Base-by-base conservation (phyloP, 495 filamentous ascomycete genomes). In the Aspergillus cavernicola region DNA sequence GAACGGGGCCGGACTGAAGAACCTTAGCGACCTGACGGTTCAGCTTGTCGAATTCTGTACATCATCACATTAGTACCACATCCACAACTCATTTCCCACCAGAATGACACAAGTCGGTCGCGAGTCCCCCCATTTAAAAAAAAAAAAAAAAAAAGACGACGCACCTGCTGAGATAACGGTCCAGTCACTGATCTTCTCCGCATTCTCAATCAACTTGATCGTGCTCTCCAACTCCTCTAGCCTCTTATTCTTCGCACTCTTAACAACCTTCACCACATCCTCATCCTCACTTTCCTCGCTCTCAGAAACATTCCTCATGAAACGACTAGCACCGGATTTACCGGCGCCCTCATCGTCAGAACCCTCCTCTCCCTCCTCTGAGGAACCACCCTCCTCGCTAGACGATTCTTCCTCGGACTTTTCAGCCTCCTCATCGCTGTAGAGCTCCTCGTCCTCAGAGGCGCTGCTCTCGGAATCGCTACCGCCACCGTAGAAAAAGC, bases 241-340 rank as follows among this genome's bases (percentile, higher is more conserved):
- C 35, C 93, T 81, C 80, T 99, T 99, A 72, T 97, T 92, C 75
- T 97, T 97, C 46, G 90, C 92, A 69, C 91, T 96, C 82, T 96
- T 97, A 50, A 91, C 85, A 53, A 95, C 74, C 46, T 88, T 92
- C 47, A 84, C 83, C 52, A 82, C 80, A 38, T 89, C 89, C 53
- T 95, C 92, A 52, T 89, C 88, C 60, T 88, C 87, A 59, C 85
- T 88, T 48, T 89, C 87, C 58, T 95, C 90, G 61, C 86, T 90
- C 26, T 90, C 88, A 18, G 79, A 81, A 8, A 74, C 80, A 67
- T 87, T 85, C 59, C 79, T 80, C 78, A 97, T 81, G 84, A 97
- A 99, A 64, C 82, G 80, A 56, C 73, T 85, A 43, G 84, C 82
- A 64, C 88, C 90, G 38, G 76, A 82, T 74, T 86, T 51, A 85